Percentiles rank a stretch among this genome's conserved stretches.
Conservation (phyloP, 2,329 filamentous ascomycete species). For the Conoideocrella luteorostrata region DNA sequence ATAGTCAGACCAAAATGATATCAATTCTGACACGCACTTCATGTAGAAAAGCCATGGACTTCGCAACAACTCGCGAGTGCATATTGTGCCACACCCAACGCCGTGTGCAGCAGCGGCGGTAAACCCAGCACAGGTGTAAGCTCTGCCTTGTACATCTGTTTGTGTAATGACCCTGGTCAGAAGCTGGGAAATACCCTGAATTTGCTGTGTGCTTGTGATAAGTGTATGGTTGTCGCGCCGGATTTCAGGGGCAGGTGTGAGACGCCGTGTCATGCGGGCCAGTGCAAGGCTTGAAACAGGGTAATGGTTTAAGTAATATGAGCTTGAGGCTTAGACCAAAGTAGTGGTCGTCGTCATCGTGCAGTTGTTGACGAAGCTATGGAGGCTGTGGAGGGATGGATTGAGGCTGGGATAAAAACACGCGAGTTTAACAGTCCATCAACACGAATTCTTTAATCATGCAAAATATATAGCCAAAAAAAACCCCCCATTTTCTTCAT, state of each 20-base stretch:
- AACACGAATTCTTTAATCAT: no score
- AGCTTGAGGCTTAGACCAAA: no score
- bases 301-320: no score
- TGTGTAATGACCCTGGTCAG: constrained; percentile 27
- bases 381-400: not conserved
- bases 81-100: constrained; percentile 32
- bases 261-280: constrained; percentile 25
- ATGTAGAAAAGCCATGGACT: constrained; percentile 27
- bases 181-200: constrained; percentile 27
- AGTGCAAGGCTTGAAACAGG: constrained; percentile 7
- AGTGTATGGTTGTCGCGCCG: constrained; percentile 31
- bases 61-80: constrained; percentile 25
- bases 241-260: constrained; percentile 34
- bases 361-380: no score
- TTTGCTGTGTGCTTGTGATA: constrained; percentile 33
- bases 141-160: constrained; percentile 31
- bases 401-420: no score
- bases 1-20: no score
- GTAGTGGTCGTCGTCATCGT: no score
- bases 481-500: no score
- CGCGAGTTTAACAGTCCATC: no score
- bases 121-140: constrained; percentile 24
- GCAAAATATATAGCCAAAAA: no score
- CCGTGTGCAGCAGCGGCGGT: constrained; percentile 23
- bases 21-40: not conserved